Conservation (phyloP, 805 yeast species). For the Yarrowia keelungensis region DNA sequence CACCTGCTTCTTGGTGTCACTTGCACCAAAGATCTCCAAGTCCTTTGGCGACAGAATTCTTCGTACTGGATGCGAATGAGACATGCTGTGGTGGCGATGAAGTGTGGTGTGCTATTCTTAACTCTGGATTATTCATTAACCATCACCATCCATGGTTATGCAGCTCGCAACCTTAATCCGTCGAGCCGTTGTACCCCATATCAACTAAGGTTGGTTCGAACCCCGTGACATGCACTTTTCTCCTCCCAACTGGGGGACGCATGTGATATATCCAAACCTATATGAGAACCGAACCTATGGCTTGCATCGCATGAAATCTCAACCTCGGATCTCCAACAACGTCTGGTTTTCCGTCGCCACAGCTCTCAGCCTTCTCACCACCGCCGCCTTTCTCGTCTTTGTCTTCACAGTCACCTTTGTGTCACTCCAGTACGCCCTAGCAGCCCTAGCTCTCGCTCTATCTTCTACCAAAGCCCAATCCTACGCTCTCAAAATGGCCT, state of each 20-base stretch:
- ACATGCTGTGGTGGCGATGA: constrained; percentile 8
- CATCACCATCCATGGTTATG: constrained; percentile 12
- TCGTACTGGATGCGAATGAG: constrained; percentile 39
- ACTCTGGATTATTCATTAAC: background rate
- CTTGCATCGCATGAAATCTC: constrained; percentile 38
- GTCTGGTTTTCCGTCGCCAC: constrained; percentile 14
- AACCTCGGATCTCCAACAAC: constrained; percentile 35
- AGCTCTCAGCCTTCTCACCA: constrained; percentile 2
- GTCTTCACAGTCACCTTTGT: constrained; percentile 15
- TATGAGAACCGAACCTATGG: background rate
- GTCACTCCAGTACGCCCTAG: constrained; percentile 12
- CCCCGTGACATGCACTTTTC: constrained; percentile 24
- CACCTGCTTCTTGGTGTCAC: constrained; percentile 59
- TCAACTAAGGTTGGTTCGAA: background rate
- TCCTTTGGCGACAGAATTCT: constrained; percentile 67
- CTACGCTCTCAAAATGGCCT: constrained; percentile 38
- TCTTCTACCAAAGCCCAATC: constrained; percentile 2
- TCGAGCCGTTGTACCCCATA: constrained; percentile 27
- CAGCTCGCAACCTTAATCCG: constrained; percentile 5
- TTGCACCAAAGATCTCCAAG: constrained; percentile 62
- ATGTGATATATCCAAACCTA: constrained; percentile 11
- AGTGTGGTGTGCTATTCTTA: background rate
- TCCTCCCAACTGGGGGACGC: constrained; percentile 33
- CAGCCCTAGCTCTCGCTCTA: constrained; percentile 13
- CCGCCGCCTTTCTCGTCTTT: constrained; percentile 26